These are phyloP conservation scores for Lepiota brunneoincarnata DNA, from an alignment of 768 basidiomycete species.

Conservation along the genomic window DNA sequence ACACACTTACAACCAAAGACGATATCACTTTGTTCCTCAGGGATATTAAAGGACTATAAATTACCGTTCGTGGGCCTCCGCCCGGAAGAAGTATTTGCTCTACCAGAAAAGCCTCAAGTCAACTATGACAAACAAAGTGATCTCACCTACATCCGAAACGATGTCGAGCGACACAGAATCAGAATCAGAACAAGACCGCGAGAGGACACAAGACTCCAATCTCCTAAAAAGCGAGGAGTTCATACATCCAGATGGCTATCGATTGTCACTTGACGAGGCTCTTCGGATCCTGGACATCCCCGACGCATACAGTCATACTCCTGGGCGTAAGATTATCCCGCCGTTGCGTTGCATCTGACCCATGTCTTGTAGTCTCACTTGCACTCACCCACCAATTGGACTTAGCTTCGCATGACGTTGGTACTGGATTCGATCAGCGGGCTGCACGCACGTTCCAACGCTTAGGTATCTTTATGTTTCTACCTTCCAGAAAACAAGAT, in stretches of 20 bases:
- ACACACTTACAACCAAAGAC: constrained; percentile 50
- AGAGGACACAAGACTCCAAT: background rate
- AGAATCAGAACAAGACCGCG: constrained; percentile 19
- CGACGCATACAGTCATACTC: background rate
- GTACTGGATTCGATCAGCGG: background rate
- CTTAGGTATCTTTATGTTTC: background rate
- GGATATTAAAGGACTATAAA: constrained; percentile 52
- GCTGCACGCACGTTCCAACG: background rate
- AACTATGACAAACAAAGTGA: background rate
- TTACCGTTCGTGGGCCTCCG: background rate
- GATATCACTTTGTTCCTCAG: constrained; percentile 56
- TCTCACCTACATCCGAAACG: constrained; percentile 12
- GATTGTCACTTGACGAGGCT: background rate
- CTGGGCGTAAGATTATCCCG: constrained; percentile 1
- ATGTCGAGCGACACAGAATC: constrained; percentile 53
- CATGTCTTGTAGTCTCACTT: background rate
- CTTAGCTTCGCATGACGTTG: background rate
- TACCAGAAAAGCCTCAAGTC: background rate
- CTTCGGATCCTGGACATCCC: background rate
- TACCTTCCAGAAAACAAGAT: too few species aligned
- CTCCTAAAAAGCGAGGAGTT: background rate
- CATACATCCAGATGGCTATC: background rate
- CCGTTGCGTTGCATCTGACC: too few species aligned
- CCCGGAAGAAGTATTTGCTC: background rate
- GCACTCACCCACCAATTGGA: background rate